phyloP scores from a whole-genome alignment of 2,329 filamentous ascomycete species.

The Fusarium abutilonis region DNA sequence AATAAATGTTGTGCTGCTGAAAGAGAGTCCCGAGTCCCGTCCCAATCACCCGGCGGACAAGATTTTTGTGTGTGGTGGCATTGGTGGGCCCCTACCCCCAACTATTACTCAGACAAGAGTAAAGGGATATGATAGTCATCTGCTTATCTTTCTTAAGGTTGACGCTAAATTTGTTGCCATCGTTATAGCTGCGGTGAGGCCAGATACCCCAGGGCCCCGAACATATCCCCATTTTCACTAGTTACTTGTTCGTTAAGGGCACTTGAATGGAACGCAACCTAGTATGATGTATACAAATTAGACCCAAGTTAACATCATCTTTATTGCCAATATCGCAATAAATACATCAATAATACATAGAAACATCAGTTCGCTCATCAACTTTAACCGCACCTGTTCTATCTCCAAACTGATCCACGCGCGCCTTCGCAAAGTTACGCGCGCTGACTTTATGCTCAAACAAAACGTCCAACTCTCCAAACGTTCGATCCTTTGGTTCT shows the following conservation, averaged over 20 bases:
- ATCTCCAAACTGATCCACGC: conserved; percentile 36
- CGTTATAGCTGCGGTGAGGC: conserved; percentile 10
- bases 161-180: conserved; percentile 3
- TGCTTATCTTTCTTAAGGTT: neutral
- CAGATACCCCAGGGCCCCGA: neutral
- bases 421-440: conserved; percentile 50
- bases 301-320: too few relatives aligned
- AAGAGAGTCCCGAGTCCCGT: neutral
- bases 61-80: neutral
- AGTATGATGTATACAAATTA: neutral
- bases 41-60: conserved; percentile 20
- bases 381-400: conserved; percentile 33
- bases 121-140: neutral
- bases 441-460: conserved; percentile 59
- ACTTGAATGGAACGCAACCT: too few relatives aligned
- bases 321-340: too few relatives aligned
- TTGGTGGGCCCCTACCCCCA: conserved; percentile 8
- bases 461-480: conserved; percentile 65
- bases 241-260: neutral
- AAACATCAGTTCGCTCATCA: conserved; percentile 3
- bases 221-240: conserved; percentile 1
- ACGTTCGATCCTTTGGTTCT: conserved; percentile 63
- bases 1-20: neutral
- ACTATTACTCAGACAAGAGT: neutral
- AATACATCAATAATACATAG: neutral